Conservation (phyloP, 345 rosid genomes). For the Mercurialis annua region DNA sequence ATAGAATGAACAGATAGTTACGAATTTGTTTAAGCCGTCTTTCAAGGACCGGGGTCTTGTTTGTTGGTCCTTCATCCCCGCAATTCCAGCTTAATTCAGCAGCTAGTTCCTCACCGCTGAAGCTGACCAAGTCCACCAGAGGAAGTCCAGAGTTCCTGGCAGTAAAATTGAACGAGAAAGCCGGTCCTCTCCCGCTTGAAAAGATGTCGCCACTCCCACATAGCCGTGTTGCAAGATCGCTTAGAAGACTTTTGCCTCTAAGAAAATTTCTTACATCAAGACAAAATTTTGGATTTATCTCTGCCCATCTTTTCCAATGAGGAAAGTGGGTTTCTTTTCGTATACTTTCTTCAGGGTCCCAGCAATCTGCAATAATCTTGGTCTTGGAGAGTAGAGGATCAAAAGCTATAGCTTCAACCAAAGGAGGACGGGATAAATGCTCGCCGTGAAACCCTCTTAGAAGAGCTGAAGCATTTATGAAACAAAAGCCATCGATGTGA, state of each 20-base stretch:
- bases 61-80: slow-evolving; percentile 92
- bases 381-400: slow-evolving; percentile 78
- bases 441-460: slow-evolving; percentile 71
- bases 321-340: slow-evolving; percentile 57
- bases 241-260: slow-evolving; percentile 64
- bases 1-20: slow-evolving; percentile 69
- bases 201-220: slow-evolving; percentile 90
- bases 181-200: slow-evolving; percentile 81
- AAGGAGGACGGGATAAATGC: slow-evolving; percentile 69
- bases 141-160: slow-evolving; percentile 77
- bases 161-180: slow-evolving; percentile 71
- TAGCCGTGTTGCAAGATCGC: slow-evolving; percentile 81
- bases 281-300: slow-evolving; percentile 66
- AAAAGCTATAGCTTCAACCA: slow-evolving; percentile 83
- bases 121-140: slow-evolving; percentile 87
- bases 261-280: slow-evolving; percentile 63
- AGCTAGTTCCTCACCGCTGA: slow-evolving; percentile 46
- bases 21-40: slow-evolving; percentile 82
- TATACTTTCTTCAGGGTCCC: slow-evolving; percentile 48
- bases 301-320: slow-evolving; percentile 93
- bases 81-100: slow-evolving; percentile 93
- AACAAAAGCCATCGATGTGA: slow-evolving; percentile 87
- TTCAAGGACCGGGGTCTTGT: slow-evolving; percentile 60
- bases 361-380: slow-evolving; percentile 76
- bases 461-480: slow-evolving; percentile 68